Percentiles rank a stretch among this genome's conserved stretches.
Evolutionary conservation across 2,329 filamentous ascomycete species (phyloP).

Genomic region (Pseudocercospora eumusae): DNA sequence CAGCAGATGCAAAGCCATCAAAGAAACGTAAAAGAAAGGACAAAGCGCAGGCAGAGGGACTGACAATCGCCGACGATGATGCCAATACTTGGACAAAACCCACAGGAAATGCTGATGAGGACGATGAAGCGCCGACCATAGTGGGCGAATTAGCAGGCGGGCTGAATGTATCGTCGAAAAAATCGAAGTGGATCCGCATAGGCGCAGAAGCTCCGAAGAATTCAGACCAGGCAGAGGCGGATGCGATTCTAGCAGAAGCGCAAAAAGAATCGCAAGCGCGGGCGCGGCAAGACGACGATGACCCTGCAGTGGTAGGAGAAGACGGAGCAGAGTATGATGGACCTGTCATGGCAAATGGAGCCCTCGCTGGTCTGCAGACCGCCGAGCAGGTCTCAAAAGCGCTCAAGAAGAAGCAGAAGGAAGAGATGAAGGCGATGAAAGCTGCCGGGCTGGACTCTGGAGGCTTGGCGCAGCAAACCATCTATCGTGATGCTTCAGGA

Average conservation of each 20-base stretch:
- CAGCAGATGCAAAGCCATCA: constrained; percentile 58
- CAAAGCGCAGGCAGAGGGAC: constrained; percentile 43
- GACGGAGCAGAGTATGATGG: constrained; percentile 52
- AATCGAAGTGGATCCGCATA: constrained; percentile 79
- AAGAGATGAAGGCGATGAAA: constrained; percentile 57
- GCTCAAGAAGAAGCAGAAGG: constrained; percentile 63
- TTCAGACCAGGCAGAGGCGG: constrained; percentile 63
- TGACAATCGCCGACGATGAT: constrained; percentile 57
- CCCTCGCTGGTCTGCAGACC: constrained; percentile 81
- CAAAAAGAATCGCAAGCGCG: constrained; percentile 37
- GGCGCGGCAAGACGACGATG: constrained; percentile 45
- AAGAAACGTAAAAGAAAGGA: constrained; percentile 54
- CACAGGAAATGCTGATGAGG: constrained; percentile 54
- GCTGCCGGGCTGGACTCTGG: constrained; percentile 49
- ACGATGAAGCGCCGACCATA: constrained; percentile 55
- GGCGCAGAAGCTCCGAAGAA: constrained; percentile 54
- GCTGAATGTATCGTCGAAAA: constrained; percentile 59
- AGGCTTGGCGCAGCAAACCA: constrained; percentile 69
- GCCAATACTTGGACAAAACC: constrained; percentile 53
- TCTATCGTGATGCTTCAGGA: constrained; percentile 92
- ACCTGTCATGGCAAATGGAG: constrained; percentile 81
- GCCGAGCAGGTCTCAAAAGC: constrained; percentile 67
- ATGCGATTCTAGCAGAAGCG: constrained; percentile 42
- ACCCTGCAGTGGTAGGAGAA: constrained; percentile 52
- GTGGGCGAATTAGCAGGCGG: constrained; percentile 57